These are phyloP conservation scores for Adansonia madagascariensis DNA, from an alignment of 441 rosid species.

Conservation along the genomic window DNA sequence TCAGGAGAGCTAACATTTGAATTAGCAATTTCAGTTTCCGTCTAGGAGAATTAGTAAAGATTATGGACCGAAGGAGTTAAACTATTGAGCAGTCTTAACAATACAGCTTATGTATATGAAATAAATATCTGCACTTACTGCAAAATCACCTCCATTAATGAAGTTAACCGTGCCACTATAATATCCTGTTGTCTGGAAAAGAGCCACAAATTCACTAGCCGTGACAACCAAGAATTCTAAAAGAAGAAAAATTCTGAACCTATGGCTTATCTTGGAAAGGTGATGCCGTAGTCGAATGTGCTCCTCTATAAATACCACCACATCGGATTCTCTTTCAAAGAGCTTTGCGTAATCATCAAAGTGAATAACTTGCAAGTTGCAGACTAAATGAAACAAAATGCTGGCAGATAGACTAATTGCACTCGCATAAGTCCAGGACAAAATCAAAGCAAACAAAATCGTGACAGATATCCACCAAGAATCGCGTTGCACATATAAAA, in stretches of 20 bases:
- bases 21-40: not conserved
- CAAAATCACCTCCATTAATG: slow-evolving; percentile 83
- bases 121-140: slow-evolving; percentile 55
- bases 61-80: slow-evolving; percentile 8
- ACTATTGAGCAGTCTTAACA: not conserved
- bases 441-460: slow-evolving; percentile 48
- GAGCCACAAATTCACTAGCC: slow-evolving; percentile 67
- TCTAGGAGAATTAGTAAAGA: not conserved
- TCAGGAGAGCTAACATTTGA: not conserved
- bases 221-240: slow-evolving; percentile 77
- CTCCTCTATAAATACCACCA: slow-evolving; percentile 67
- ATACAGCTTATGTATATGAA: too few species aligned
- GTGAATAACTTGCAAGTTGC: slow-evolving; percentile 92
- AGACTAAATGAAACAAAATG: slow-evolving; percentile 80
- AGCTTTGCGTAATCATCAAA: slow-evolving; percentile 79
- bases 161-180: slow-evolving; percentile 59
- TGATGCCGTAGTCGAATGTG: slow-evolving; percentile 72
- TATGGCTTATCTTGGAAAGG: slow-evolving; percentile 92
- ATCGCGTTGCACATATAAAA: slow-evolving; percentile 49
- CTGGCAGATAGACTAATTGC: slow-evolving; percentile 74
- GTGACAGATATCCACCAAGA: slow-evolving; percentile 80
- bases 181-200: slow-evolving; percentile 75
- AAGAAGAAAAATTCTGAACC: slow-evolving; percentile 87
- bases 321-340: slow-evolving; percentile 69
- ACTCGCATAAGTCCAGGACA: slow-evolving; percentile 81